Base-by-base conservation (phyloP, 108 stramenopile genomes). In the Aurantiochytrium sp. region DNA sequence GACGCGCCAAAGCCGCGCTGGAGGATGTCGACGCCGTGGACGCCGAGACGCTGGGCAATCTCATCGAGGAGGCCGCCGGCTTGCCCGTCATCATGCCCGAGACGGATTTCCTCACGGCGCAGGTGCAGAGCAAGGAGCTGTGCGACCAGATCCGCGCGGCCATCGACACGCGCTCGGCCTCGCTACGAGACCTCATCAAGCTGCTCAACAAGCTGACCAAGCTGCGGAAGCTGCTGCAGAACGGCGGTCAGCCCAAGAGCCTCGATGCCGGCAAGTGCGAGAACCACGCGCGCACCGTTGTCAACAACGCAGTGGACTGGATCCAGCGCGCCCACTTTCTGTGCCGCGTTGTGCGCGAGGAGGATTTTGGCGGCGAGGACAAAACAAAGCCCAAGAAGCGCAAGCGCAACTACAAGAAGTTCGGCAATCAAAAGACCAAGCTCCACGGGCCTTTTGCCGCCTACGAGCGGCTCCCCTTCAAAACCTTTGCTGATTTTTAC, bases 371-470 rank as follows among this genome's bases (percentile, higher is more conserved):
- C 34, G 59, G 59, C 59, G 59, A 81, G 30, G 45, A 81, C 6
- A 81, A 81, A 24, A 5, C 39, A 12, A 81, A 81, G 73, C 73
- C 73, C n/a, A 81, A 81, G 73, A 81, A 81, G 73, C 59, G 59
- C 59, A 65, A 65, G 24, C 59, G 59, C 1, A 65, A 65, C 1
- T 34, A 65, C 27, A 65, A 65, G 24, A 65, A 65, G 59, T 65
- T 65, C 1, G 34, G 59, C 3, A 65, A 34, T 19, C 59, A 65
- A 65, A 65, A 65, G 59, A 34, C 59, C 59, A 81, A 81, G 45
- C n/a, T 48, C 19, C 42, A 81, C 12, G 73, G 45, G 36, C 73
- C 73, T 81, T 81, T 81, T 81, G 73, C 73, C 12, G 42, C 39
- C n/a, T 48, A 81, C 73, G 73, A 81, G 2, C 39, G 73, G 6